Percentiles rank a stretch among this genome's conserved stretches.
Conservation (phyloP, 306 rosid species). For the Sicyos edulis region DNA sequence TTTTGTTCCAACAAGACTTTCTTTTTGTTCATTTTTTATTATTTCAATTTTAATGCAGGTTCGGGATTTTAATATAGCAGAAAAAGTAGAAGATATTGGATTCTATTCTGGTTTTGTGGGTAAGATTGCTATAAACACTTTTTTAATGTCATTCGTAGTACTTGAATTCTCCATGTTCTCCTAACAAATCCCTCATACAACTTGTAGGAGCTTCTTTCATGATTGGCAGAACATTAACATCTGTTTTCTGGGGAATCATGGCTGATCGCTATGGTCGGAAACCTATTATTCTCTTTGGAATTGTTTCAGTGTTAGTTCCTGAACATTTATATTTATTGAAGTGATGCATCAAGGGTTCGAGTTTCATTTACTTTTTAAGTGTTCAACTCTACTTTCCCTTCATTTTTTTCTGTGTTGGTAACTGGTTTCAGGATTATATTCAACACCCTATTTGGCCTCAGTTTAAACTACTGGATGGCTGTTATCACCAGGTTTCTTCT, state of each 20-base stretch:
- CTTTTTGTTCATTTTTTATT: not conserved
- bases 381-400: not conserved
- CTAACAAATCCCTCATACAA: constrained; percentile 9
- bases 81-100: constrained; percentile 67
- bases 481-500: constrained; percentile 67
- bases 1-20: not conserved
- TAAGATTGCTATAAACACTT: constrained; percentile 27
- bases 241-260: constrained; percentile 65
- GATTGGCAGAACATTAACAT: constrained; percentile 77
- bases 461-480: constrained; percentile 88
- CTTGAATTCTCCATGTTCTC: not conserved
- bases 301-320: constrained; percentile 38
- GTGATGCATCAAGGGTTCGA: not conserved
- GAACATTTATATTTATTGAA: constrained; percentile 1
- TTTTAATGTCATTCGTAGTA: not conserved
- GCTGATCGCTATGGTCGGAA: constrained; percentile 90
- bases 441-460: constrained; percentile 86
- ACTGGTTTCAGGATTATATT: constrained; percentile 47
- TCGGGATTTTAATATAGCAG: constrained; percentile 70
- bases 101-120: constrained; percentile 84
- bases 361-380: not conserved
- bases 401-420: not conserved
- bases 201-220: constrained; percentile 66
- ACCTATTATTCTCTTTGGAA: constrained; percentile 58
- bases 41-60: constrained; percentile 35